Base-by-base conservation (phyloP, 1,284 basidiomycete genomes). In the Ceratobasidium sp. region DNA sequence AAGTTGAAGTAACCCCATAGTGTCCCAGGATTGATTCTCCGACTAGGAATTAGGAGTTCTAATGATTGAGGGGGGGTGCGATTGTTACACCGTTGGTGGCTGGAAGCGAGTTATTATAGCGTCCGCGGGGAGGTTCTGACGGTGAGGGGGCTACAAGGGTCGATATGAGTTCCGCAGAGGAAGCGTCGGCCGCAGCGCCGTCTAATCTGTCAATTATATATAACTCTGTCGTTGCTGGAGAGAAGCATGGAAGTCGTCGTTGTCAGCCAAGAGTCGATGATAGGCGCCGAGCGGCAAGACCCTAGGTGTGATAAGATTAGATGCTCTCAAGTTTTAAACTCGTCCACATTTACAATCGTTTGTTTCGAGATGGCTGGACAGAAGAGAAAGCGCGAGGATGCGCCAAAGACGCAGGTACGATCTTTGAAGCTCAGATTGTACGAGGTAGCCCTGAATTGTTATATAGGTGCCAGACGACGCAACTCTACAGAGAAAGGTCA, bases 1-100 rank as follows among this genome's bases (percentile, higher is more conserved):
- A 42, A 90, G 79, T 52, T 79, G 76, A 50, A 77, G 47, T 71
- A 82, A 56, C 5, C 75, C 74, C 81, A 81, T 82, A 15, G 10
- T 45, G 35, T 12, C 54, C 34, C 35, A 32, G 34, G 38, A 8
- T 17, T n/a, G n/a, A n/a, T n/a, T n/a, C n/a, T n/a, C n/a, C n/a
- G n/a, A n/a, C n/a, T n/a, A n/a, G n/a, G n/a, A n/a, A n/a, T n/a
- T n/a, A n/a, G n/a, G n/a, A n/a, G n/a, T n/a, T n/a, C n/a, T n/a
- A n/a, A n/a, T n/a, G n/a, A n/a, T n/a, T n/a, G n/a, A n/a, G n/a
- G n/a, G n/a, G n/a, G n/a, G n/a, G n/a, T n/a, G n/a, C n/a, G n/a
- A n/a, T n/a, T n/a, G n/a, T n/a, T n/a, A n/a, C n/a, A n/a, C n/a
- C n/a, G n/a, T n/a, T n/a, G n/a, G n/a, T n/a, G n/a, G n/a, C n/a